phyloP scores from a whole-genome alignment of 495 filamentous ascomycete genomes.

The Glarea lozoyensis region DNA sequence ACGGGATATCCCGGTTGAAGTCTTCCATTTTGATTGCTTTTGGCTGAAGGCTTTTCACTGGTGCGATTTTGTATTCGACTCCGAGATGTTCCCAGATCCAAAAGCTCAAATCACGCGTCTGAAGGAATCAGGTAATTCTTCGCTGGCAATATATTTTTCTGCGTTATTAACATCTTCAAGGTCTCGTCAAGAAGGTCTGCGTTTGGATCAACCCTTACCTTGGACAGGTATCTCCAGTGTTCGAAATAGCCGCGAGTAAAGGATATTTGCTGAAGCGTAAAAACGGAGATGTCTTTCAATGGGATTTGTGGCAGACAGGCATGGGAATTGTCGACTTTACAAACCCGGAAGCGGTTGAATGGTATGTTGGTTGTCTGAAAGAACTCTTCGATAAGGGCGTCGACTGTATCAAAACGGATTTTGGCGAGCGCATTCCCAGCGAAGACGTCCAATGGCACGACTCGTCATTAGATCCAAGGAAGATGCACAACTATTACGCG shows the following conservation, averaged over 20 bases:
- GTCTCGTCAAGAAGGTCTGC: slow-evolving; percentile 51
- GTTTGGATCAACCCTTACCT: slow-evolving; percentile 71
- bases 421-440: slow-evolving; percentile 62
- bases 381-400: slow-evolving; percentile 56
- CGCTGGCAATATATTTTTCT: no score
- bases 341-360: slow-evolving; percentile 54
- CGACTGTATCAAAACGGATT: slow-evolving; percentile 67
- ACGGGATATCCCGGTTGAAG: slow-evolving; percentile 54
- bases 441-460: slow-evolving; percentile 50
- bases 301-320: slow-evolving; percentile 66
- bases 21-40: slow-evolving; percentile 67
- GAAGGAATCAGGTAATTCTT: slow-evolving; percentile 30
- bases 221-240: slow-evolving; percentile 56
- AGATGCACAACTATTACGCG: slow-evolving; percentile 72
- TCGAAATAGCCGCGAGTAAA: slow-evolving; percentile 52
- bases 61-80: slow-evolving; percentile 66
- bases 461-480: slow-evolving; percentile 42
- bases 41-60: slow-evolving; percentile 60
- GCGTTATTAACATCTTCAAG: no score
- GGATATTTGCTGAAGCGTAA: slow-evolving; percentile 61
- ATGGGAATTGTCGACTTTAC: slow-evolving; percentile 72
- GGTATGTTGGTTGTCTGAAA: slow-evolving; percentile 50
- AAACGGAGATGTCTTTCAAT: slow-evolving; percentile 64
- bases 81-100: slow-evolving; percentile 60
- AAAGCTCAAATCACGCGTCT: slow-evolving; percentile 51